Base-by-base conservation (phyloP, 495 filamentous ascomycete species). In the Trichoderma gamsii region DNA sequence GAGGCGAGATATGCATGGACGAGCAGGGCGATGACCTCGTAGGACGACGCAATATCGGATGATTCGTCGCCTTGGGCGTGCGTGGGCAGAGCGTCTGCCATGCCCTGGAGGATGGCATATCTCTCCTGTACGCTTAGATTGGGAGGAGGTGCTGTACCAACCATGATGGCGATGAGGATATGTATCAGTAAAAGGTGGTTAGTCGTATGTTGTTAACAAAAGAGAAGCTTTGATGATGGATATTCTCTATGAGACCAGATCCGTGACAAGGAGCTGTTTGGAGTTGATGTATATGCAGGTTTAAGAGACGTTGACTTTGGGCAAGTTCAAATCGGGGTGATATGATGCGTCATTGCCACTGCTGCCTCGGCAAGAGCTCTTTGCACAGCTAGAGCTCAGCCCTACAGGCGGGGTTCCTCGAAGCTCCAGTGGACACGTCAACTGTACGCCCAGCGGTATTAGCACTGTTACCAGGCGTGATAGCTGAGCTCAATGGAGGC, bases 1-100 rank as follows among this genome's bases (percentile, higher is more conserved):
- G 88, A 87, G 35, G 83, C 71, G 89, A 98, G 90, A 73, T 88
- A 90, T 35, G 91, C 92, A 76, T 99, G 94, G 51, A 86, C 82
- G 71, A 95, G 88, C 49, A 98, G 85, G 12, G 92, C 92, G 69
- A 97, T 79, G 52, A 91, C 92, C 78, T 98, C 96, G 76, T 90
- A 90, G 2, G 90, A 82, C 73, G 85, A 89, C 71, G 88, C 90
- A 67, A 98, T 79, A 69, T 88, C 83, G 15, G 83, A 84, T 6
- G 84, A 75, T 74, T 84, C 74, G 76, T 80, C 76, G 73, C 74
- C 73, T 72, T 79, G 75, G 52, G 75, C 64, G 79, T 87, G 75
- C 74, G 83, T 81, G 35, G 84, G 80, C 65, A 86, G 73, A 59
- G 85, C 87, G 21, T 84, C 77, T 56, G 84, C 82, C 85, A 90